phyloP scores from a whole-genome alignment of 495 filamentous ascomycete species.

The Arthonia radiata region DNA sequence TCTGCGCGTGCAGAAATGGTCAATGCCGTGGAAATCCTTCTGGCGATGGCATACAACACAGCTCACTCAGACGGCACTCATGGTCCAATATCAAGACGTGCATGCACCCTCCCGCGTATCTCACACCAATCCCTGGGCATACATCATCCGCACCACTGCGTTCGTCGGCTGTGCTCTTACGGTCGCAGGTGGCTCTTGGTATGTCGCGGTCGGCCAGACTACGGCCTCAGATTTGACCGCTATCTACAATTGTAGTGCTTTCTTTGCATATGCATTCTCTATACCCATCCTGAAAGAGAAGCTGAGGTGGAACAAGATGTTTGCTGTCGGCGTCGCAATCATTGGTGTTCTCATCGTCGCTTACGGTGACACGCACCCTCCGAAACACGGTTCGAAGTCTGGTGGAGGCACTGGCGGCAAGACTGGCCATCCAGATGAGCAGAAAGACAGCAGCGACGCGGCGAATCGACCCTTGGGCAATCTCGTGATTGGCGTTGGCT shows the following conservation, averaged over 20 bases:
- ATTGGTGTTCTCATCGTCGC: slow-evolving; percentile 74
- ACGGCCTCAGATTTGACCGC: slow-evolving; percentile 81
- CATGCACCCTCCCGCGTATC: slow-evolving; percentile 22
- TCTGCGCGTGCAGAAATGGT: slow-evolving; percentile 44
- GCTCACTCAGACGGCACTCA: slow-evolving; percentile 57
- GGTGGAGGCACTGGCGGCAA: slow-evolving; percentile 21
- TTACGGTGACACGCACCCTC: slow-evolving; percentile 40
- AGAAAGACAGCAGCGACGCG: too few relatives aligned
- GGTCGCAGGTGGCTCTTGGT: slow-evolving; percentile 83
- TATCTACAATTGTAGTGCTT: slow-evolving; percentile 97
- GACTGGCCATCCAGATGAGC: slow-evolving; percentile 16
- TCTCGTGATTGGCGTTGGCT: slow-evolving; percentile 77
- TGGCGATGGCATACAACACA: slow-evolving; percentile 57
- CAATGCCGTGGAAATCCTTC: slow-evolving; percentile 60
- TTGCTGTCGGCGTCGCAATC: slow-evolving; percentile 68
- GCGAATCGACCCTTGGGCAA: slow-evolving; percentile 51
- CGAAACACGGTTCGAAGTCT: slow-evolving; percentile 25
- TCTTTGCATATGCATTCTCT: slow-evolving; percentile 92
- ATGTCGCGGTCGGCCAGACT: slow-evolving; percentile 78
- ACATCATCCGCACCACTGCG: slow-evolving; percentile 52
- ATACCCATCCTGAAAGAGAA: slow-evolving; percentile 72
- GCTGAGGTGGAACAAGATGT: slow-evolving; percentile 50
- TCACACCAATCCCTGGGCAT: slow-evolving; percentile 36
- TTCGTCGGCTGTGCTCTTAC: slow-evolving; percentile 72
- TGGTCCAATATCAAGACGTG: slow-evolving; percentile 51